Conservation (phyloP, 2,329 filamentous ascomycete species). For the Epichloe glyceriae region DNA sequence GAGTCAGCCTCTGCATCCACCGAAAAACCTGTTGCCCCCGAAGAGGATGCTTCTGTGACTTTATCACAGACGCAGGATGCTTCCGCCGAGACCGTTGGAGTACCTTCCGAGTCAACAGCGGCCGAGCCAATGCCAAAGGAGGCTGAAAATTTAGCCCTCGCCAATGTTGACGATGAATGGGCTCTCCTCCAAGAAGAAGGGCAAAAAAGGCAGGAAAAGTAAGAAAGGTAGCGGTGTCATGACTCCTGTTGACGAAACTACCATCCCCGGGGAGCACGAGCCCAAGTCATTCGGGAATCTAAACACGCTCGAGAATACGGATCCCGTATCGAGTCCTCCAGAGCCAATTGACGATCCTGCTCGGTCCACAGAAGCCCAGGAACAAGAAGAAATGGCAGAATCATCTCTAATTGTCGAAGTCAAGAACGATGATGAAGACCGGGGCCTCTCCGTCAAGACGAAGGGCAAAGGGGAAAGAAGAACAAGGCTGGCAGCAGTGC, state of each 20-base stretch:
- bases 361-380: not conserved
- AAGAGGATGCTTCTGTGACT: not conserved
- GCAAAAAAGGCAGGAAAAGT: conserved; percentile 5
- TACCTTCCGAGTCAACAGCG: not conserved
- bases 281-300: not conserved
- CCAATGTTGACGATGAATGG: conserved; percentile 1
- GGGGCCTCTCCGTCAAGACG: conserved; percentile 25
- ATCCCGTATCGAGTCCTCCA: not conserved
- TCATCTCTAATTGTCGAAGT: conserved; percentile 4
- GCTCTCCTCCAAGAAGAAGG: conserved; percentile 1
- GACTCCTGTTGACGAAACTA: not conserved
- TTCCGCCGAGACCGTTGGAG: not conserved
- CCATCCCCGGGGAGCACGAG: not conserved
- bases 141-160: not conserved
- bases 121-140: not conserved
- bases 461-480: conserved; percentile 29
- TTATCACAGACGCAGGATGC: not conserved
- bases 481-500: conserved; percentile 5
- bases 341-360: not conserved
- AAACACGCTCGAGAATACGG: not conserved
- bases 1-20: not conserved
- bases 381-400: not conserved
- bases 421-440: conserved; percentile 10
- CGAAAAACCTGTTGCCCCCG: not conserved
- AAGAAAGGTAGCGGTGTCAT: not conserved